A percentile compares a stretch with the other conserved stretches of the same genome.
Conservation (phyloP, 495 filamentous ascomycete species). For the Xylaria longipes region DNA sequence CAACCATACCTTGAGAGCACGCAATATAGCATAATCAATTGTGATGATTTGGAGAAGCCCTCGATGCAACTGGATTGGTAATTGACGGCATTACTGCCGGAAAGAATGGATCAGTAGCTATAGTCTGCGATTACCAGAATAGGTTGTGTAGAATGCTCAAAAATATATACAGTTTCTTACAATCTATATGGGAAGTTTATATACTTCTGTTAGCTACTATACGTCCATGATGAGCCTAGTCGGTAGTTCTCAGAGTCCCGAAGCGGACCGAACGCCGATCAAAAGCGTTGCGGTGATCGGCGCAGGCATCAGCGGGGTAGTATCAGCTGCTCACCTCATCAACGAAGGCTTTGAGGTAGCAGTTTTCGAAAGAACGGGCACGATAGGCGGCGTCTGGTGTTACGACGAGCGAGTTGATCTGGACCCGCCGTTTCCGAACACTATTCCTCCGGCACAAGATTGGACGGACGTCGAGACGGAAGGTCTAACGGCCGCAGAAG, state of each 20-base stretch:
- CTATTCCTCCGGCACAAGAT: slow-evolving; percentile 45
- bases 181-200: background rate
- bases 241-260: background rate
- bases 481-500: slow-evolving; percentile 34
- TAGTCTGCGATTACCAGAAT: background rate
- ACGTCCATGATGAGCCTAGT: slow-evolving; percentile 9
- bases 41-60: slow-evolving; percentile 1
- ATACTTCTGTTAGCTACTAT: background rate
- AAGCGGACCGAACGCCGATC: slow-evolving; percentile 34
- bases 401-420: slow-evolving; percentile 64
- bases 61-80: slow-evolving; percentile 12
- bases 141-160: background rate
- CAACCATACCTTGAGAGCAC: slow-evolving; percentile 1
- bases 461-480: slow-evolving; percentile 41
- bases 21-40: slow-evolving; percentile 23
- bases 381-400: slow-evolving; percentile 69
- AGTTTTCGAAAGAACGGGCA: slow-evolving; percentile 67
- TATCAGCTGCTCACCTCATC: slow-evolving; percentile 66
- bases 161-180: background rate
- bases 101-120: background rate
- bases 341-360: slow-evolving; percentile 64
- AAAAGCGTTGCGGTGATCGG: slow-evolving; percentile 70
- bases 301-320: slow-evolving; percentile 72
- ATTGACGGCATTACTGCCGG: background rate
- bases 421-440: slow-evolving; percentile 63